Conservation (phyloP, 768 basidiomycete species). For the Rhizopogon vesiculosus region DNA sequence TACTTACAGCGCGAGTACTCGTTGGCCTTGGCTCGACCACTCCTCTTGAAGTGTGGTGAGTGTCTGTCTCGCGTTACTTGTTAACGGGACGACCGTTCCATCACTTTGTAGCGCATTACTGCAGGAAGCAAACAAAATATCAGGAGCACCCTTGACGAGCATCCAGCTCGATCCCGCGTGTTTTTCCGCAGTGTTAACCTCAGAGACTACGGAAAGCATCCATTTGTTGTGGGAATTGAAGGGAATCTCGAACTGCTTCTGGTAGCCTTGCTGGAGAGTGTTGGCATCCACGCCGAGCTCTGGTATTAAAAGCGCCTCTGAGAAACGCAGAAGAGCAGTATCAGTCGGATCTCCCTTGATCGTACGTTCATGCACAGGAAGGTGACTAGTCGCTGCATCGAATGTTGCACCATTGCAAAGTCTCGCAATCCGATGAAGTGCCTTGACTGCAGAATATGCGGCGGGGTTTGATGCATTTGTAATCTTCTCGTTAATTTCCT, state of each 20-base stretch:
- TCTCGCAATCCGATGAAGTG: slow-evolving; percentile 31
- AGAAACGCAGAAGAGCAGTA: slow-evolving; percentile 40
- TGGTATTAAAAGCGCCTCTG: slow-evolving; percentile 16
- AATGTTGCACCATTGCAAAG: slow-evolving; percentile 49
- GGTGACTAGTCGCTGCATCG: slow-evolving; percentile 15
- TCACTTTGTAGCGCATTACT: slow-evolving; percentile 17
- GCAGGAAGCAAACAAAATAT: slow-evolving; percentile 36
- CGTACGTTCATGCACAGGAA: slow-evolving; percentile 12
- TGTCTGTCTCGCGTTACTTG: slow-evolving; percentile 5
- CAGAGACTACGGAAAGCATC: slow-evolving; percentile 38
- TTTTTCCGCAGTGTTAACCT: slow-evolving; percentile 4
- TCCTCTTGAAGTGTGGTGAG: slow-evolving; percentile 21
- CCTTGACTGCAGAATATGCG: slow-evolving; percentile 12
- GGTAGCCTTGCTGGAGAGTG: background rate
- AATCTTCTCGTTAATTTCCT: slow-evolving; percentile 8
- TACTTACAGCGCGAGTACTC: slow-evolving; percentile 37
- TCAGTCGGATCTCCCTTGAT: slow-evolving; percentile 40
- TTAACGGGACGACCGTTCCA: slow-evolving; percentile 21
- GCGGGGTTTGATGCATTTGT: slow-evolving; percentile 6
- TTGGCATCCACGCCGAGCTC: slow-evolving; percentile 5
- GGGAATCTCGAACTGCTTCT: slow-evolving; percentile 21
- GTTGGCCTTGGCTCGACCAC: slow-evolving; percentile 40
- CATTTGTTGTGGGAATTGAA: slow-evolving; percentile 45
- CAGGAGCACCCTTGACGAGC: slow-evolving; percentile 51
- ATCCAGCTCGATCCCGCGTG: slow-evolving; percentile 18